Base-by-base conservation (phyloP, 1,284 basidiomycete genomes). In the Cryptococcus sp. region DNA sequence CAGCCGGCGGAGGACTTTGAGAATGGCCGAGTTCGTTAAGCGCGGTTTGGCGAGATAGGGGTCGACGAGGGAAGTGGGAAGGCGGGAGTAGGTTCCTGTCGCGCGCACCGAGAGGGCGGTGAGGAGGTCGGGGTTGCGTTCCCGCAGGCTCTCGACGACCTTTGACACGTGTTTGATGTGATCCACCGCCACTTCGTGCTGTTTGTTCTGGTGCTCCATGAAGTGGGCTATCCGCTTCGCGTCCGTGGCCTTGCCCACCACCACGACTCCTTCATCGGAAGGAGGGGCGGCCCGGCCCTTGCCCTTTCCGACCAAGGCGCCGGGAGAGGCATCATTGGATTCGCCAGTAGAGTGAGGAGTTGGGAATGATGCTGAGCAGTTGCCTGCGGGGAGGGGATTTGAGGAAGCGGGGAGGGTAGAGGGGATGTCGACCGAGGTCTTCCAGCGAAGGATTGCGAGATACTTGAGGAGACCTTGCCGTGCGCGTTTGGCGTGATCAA, bases 391-490 rank as follows among this genome's bases (percentile, higher is more conserved):
- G 13, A n/a, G 33, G n/a, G 35, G 20, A 23, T 35, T 50, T 6
- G 56, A 39, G 15, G 55, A 20, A 38, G 53, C 45, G 28, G 53
- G 23, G 15, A 50, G n/a, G 15, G 42, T 28, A 7, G 57, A 54
- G 1, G 65, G 58, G 2, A 71, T 46, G 50, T 76, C 73, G 16
- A 73, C 73, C 11, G 67, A 60, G 16, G 64, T 61, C 55, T 76
- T 76, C 73, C 73, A 76, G 23, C 73, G 64, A 12, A 76, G 57
- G 13, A 76, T 61, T 2, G 73, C 73, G 11, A 76, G 66, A 45
- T 74, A 73, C 62, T 76, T 76, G 16, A 76, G 61, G 15, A 71
- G 56, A 1, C 70, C 64, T 59, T 76, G 73, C 6, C 73, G 66
- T 2, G 71, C 71, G 3, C 62, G 55, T 53, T 69, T 71, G 28